Percentiles rank a stretch among this genome's conserved stretches.
phyloP scores from a whole-genome alignment of 2,329 filamentous ascomycete genomes.

The Neocatenulostroma microsporum region DNA sequence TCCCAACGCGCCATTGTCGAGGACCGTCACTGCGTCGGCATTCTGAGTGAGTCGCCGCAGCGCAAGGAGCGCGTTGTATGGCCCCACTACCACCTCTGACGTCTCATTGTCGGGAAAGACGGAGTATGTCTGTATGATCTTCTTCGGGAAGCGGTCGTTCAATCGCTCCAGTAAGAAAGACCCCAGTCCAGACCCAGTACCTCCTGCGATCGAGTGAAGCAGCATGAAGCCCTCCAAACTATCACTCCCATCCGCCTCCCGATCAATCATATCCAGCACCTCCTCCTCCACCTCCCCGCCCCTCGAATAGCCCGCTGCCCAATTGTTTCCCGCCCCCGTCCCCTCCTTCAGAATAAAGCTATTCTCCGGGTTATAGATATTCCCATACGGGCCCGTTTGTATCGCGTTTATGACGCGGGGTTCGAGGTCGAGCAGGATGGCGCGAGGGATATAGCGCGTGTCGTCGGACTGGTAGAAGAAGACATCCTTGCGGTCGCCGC shows the following conservation, averaged over 20 bases:
- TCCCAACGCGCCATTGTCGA: conserved; percentile 90
- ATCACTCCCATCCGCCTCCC: conserved; percentile 95
- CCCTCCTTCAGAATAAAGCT: conserved; percentile 95
- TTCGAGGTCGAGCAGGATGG: conserved; percentile 91
- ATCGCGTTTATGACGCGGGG: conserved; percentile 89
- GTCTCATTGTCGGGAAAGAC: conserved; percentile 86
- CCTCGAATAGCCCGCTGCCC: conserved; percentile 92
- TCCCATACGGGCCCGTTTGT: conserved; percentile 87
- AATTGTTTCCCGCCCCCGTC: conserved; percentile 92
- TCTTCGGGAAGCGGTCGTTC: conserved; percentile 97
- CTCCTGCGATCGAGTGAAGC: conserved; percentile 93
- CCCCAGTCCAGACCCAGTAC: conserved; percentile 87
- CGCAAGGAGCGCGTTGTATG: conserved; percentile 92
- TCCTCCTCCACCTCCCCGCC: conserved; percentile 91
- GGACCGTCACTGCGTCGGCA: conserved; percentile 91
- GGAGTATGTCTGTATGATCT: conserved; percentile 97
- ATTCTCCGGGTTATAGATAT: conserved; percentile 99
- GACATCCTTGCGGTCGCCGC: conserved; percentile 95
- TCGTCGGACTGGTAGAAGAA: conserved; percentile 99
- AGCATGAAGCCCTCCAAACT: conserved; percentile 99
- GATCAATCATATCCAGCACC: conserved; percentile 98
- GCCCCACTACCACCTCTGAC: conserved; percentile 90
- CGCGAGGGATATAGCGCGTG: conserved; percentile 92
- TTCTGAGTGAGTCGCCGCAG: conserved; percentile 91
- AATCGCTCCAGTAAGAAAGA: conserved; percentile 91